phyloP scores from a whole-genome alignment of 768 basidiomycete species.

The Cyclocybe aegerita region DNA sequence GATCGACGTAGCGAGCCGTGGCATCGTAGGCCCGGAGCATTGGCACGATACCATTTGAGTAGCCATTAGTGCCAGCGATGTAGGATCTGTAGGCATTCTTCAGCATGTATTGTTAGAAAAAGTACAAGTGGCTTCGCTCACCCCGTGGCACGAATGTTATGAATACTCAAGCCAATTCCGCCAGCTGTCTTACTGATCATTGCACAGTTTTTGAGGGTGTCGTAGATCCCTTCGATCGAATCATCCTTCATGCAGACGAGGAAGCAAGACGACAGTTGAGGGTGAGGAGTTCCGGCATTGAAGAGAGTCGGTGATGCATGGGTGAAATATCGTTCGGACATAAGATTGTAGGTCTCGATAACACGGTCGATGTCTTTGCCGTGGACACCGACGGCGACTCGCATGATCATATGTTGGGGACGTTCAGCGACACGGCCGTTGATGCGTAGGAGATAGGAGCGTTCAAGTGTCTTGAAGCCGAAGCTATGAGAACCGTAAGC shows the following conservation, averaged over 20 bases:
- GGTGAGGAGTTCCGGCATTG: slow-evolving; percentile 94
- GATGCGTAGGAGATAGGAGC: slow-evolving; percentile 94
- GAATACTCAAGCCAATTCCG: slow-evolving; percentile 94
- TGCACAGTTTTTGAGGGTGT: slow-evolving; percentile 96
- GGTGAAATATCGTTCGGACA: slow-evolving; percentile 98
- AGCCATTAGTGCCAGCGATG: slow-evolving; percentile 98
- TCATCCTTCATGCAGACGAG: slow-evolving; percentile 98
- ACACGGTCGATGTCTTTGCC: slow-evolving; percentile 85
- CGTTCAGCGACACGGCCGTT: slow-evolving; percentile 95
- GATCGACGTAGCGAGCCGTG: slow-evolving; percentile 97
- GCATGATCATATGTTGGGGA: slow-evolving; percentile 99
- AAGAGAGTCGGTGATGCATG: slow-evolving; percentile 98
- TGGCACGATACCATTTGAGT: slow-evolving; percentile 98
- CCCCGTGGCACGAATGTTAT: slow-evolving; percentile 96
- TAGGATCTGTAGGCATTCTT: slow-evolving; percentile 64
- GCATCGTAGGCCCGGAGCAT: slow-evolving; percentile 99
- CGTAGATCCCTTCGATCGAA: slow-evolving; percentile 98
- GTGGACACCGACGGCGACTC: slow-evolving; percentile 97
- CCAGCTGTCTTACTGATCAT: slow-evolving; percentile 99
- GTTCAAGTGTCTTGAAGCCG: slow-evolving; percentile 99
- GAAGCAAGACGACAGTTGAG: slow-evolving; percentile 97
- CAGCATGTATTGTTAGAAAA: not conserved
- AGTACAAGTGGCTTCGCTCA: slow-evolving; percentile 31
- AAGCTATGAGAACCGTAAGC: slow-evolving; percentile 51
- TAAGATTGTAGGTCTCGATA: slow-evolving; percentile 90